Conservation (phyloP, 176 grass and related monocot genomes). For the Cenchrus americanus region DNA sequence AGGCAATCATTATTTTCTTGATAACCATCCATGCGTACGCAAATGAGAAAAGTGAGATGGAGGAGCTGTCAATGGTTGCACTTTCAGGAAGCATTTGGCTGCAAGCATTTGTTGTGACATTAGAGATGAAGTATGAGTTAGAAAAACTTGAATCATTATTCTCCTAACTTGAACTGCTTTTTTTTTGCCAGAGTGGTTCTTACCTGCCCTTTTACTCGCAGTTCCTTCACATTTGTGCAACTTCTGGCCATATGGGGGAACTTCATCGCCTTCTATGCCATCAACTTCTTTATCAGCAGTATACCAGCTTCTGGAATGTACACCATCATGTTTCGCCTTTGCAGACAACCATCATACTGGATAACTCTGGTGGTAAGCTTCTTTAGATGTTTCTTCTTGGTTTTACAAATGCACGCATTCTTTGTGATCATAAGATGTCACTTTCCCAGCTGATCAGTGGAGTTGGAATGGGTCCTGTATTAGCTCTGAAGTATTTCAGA, state of each 20-base stretch:
- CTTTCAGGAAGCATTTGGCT: slow-evolving; percentile 94
- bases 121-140: slow-evolving; percentile 79
- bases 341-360: slow-evolving; percentile 84
- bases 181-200: neutral
- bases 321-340: slow-evolving; percentile 87
- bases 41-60: slow-evolving; percentile 95
- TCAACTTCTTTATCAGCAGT: slow-evolving; percentile 76
- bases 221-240: slow-evolving; percentile 89
- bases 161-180: slow-evolving; percentile 28
- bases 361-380: slow-evolving; percentile 79
- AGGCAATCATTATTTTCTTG: slow-evolving; percentile 78
- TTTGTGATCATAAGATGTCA: neutral
- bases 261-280: slow-evolving; percentile 78
- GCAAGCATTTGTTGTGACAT: slow-evolving; percentile 84
- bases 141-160: slow-evolving; percentile 7
- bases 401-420: slow-evolving; percentile 6
- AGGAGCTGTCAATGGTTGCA: slow-evolving; percentile 93
- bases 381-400: slow-evolving; percentile 2
- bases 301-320: slow-evolving; percentile 88
- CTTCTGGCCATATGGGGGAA: slow-evolving; percentile 94
- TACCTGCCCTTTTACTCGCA: slow-evolving; percentile 45
- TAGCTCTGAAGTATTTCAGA: slow-evolving; percentile 95
- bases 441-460: slow-evolving; percentile 78
- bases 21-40: slow-evolving; percentile 86
- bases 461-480: slow-evolving; percentile 88